Evolutionary conservation across 495 filamentous ascomycete genomes (phyloP).

Genomic region (Parathielavia appendiculata): DNA sequence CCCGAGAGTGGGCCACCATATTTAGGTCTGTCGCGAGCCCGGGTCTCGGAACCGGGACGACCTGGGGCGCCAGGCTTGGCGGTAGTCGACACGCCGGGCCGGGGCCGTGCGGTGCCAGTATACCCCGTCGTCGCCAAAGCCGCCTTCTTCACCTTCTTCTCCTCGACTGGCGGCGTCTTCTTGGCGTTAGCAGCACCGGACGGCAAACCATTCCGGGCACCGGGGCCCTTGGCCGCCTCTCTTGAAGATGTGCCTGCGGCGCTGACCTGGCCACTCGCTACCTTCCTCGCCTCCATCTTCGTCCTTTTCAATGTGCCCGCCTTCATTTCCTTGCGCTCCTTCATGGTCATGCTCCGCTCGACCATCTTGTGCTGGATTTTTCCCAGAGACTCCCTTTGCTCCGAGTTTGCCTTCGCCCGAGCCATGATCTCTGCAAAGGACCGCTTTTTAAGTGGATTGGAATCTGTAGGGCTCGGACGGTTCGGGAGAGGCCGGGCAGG

Average conservation of each 20-base stretch:
- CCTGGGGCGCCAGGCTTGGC: conserved; percentile 28
- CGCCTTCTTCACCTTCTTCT: conserved; percentile 55
- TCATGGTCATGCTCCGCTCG: conserved; percentile 41
- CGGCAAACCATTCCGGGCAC: conserved; percentile 18
- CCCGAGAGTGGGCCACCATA: conserved; percentile 24
- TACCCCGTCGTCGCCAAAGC: conserved; percentile 54
- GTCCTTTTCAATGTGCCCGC: conserved; percentile 29
- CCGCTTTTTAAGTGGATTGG: conserved; percentile 54
- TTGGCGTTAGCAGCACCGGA: conserved; percentile 16
- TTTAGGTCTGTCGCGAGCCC: conserved; percentile 24
- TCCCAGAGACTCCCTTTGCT: conserved; percentile 42
- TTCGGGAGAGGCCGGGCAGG: conserved; percentile 18
- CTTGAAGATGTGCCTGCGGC: conserved; percentile 21
- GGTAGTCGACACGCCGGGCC: conserved; percentile 30
- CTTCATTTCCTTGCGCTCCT: conserved; percentile 44
- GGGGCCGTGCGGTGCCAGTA: conserved; percentile 49
- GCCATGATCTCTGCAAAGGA: conserved; percentile 66
- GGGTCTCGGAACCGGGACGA: conserved; percentile 17
- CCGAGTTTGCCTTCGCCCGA: conserved; percentile 53
- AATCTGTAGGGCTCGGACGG: conserved; percentile 22
- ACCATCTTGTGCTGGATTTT: conserved; percentile 54
- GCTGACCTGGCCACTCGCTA: conserved; percentile 22
- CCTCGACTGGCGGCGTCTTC: conserved; percentile 25
- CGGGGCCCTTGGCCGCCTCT: conserved; percentile 8
- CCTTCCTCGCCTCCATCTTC: conserved; percentile 14